Evolutionary conservation across 192 early-diverging fungal genomes (phyloP), one percentile per base, ranked within the genome.

Genomic region (Haplosporangium gracile): DNA sequence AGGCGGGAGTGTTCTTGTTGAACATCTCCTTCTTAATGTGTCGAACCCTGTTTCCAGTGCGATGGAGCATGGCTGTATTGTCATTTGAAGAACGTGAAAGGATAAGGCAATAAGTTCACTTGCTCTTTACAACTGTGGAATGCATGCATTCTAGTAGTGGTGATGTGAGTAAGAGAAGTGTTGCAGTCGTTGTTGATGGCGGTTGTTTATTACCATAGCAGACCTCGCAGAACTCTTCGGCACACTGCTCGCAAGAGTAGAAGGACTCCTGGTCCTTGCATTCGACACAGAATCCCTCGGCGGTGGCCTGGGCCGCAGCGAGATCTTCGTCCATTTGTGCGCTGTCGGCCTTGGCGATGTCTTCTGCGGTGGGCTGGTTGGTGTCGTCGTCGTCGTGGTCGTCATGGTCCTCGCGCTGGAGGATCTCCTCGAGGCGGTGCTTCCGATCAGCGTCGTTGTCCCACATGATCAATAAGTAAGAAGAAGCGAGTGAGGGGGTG

Each of bases 141-240:
- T 65, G 70, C 39, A 71, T 71, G 68, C 3, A 71, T 39, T 9
- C n/a, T 10, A 13, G 16, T 20, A 70, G 8, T 26, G 22, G 72
- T 26, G 16, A 73, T 45, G 29, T 22, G 39, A 73, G 8, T 4
- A 60, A 29, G 29, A 13, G 60, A 51, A 22, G 43, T 10, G 43
- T 15, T 45, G 43, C 43, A 45, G 13, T 45, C 43, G 11, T 15
- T 38, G 55, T 42, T 38, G 7, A 10, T 45, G 10, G 43, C 13
- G 0, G 13, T 45, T 45, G 5, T 24, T 26, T 24, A 22, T 80
- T 88, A 87, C 91, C 92, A 79, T 91, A 95, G 80, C 98, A 99
- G 38, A 99, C 96, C 80, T 96, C 95, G 87, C 98, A 99, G 92
- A 96, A 99, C 76, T 95, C 89, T 81, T 95, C 97, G 55, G 89